phyloP scores from a whole-genome alignment of 2,329 filamentous ascomycete genomes.

The Colletotrichum filicis region DNA sequence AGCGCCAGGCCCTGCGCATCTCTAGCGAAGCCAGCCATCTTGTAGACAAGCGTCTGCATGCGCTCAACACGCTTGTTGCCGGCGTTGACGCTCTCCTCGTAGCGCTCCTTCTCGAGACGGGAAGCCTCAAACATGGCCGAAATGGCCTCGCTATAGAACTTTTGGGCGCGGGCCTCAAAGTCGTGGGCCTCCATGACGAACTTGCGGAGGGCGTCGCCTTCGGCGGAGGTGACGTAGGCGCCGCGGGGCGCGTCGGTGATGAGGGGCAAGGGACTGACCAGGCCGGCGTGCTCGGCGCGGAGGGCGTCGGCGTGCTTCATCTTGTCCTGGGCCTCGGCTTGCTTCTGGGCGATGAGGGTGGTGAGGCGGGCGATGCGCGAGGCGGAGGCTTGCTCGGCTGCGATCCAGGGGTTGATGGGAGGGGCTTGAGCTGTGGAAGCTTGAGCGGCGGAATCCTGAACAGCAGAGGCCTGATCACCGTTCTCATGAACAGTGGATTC shows the following conservation, averaged over 20 bases:
- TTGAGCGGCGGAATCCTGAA: background rate
- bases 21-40: too few relatives aligned
- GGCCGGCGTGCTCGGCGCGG: background rate
- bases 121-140: background rate
- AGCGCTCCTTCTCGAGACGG: background rate
- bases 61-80: background rate
- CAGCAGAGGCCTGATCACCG: too few relatives aligned
- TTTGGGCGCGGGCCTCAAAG: background rate
- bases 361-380: background rate
- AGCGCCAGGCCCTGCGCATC: too few relatives aligned
- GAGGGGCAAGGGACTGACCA: background rate
- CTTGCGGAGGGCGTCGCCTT: background rate
- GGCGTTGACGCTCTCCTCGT: background rate
- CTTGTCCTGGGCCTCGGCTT: slow-evolving; percentile 5
- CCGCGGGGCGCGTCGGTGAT: background rate
- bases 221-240: background rate
- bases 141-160: background rate
- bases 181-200: background rate
- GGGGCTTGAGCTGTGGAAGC: background rate
- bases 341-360: background rate
- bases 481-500: too few relatives aligned
- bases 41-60: background rate
- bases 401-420: background rate
- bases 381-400: background rate
- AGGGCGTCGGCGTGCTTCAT: slow-evolving; percentile 11